phyloP scores from a whole-genome alignment of 345 rosid genomes.

The Eucalyptus tenuipes region DNA sequence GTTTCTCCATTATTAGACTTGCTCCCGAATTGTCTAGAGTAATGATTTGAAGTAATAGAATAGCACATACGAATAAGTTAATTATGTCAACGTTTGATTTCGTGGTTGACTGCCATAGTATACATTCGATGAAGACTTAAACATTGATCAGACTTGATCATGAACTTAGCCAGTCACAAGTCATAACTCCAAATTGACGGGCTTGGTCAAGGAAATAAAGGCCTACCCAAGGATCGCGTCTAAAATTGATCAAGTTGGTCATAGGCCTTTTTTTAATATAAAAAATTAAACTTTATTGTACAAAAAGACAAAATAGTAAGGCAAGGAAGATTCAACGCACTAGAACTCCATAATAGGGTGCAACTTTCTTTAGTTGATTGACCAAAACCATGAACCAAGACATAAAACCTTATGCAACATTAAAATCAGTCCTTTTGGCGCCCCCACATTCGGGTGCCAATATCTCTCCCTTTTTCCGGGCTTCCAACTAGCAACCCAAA shows the following conservation, averaged over 20 bases:
- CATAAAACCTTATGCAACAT: neutral
- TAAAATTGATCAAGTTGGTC: neutral
- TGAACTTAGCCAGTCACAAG: neutral
- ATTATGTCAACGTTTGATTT: neutral
- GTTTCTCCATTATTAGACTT: neutral
- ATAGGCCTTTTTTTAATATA: neutral
- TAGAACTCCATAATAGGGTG: neutral
- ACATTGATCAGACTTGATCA: neutral
- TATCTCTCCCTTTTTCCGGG: neutral
- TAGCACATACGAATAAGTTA: neutral
- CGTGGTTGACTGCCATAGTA: neutral
- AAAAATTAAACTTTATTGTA: neutral
- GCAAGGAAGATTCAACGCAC: neutral
- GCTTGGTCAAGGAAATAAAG: neutral
- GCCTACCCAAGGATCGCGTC: neutral
- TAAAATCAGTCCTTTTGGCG: neutral
- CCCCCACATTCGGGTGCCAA: neutral
- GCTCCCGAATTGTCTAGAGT: neutral
- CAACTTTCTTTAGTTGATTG: neutral
- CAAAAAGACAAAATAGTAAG: neutral
- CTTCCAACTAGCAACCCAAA: neutral
- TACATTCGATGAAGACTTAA: neutral
- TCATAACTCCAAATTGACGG: neutral
- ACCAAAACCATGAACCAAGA: neutral
- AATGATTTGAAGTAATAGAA: neutral